Evolutionary conservation across 192 early-diverging fungal genomes (phyloP).

Genomic region (Martensiomyces pterosporus): DNA sequence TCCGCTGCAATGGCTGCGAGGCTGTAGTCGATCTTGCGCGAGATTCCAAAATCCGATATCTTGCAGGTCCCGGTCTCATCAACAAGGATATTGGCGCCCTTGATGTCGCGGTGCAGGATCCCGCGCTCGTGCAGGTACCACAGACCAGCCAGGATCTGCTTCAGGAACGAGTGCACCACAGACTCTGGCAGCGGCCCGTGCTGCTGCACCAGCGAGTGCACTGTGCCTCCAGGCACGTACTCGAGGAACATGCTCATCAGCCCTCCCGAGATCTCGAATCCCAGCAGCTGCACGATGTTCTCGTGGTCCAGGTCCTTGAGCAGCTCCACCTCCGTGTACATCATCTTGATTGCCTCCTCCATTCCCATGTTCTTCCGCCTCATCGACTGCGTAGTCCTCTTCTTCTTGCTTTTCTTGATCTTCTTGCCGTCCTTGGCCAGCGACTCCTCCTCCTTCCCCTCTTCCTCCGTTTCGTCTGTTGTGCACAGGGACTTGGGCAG

Average conservation of each 20-base stretch:
- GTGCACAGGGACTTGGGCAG: slow-evolving; percentile 47
- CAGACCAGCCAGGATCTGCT: slow-evolving; percentile 80
- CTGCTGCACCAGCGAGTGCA: slow-evolving; percentile 71
- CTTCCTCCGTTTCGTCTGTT: slow-evolving; percentile 1
- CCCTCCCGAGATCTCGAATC: slow-evolving; percentile 63
- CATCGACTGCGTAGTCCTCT: neutral
- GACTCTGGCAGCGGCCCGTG: slow-evolving; percentile 70
- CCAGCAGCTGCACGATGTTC: slow-evolving; percentile 93
- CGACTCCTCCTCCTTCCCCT: neutral
- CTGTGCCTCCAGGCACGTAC: slow-evolving; percentile 92
- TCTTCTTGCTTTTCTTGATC: neutral
- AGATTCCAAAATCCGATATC: slow-evolving; percentile 96
- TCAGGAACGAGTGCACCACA: slow-evolving; percentile 66
- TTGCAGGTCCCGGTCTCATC: slow-evolving; percentile 84
- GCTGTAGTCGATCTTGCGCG: slow-evolving; percentile 61
- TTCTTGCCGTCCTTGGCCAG: neutral
- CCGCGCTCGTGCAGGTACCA: slow-evolving; percentile 78
- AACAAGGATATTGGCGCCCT: slow-evolving; percentile 75
- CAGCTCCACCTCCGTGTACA: slow-evolving; percentile 71
- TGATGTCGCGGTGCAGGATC: slow-evolving; percentile 79
- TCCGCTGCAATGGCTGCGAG: too few species aligned
- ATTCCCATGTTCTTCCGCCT: neutral
- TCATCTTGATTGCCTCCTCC: slow-evolving; percentile 51
- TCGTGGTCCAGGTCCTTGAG: slow-evolving; percentile 77
- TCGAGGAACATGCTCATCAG: slow-evolving; percentile 93